Percentiles rank a stretch among this genome's conserved stretches.
These are phyloP conservation scores for Pharus latifolius DNA, from an alignment of 176 grass and related monocot species.

Conservation along the genomic window DNA sequence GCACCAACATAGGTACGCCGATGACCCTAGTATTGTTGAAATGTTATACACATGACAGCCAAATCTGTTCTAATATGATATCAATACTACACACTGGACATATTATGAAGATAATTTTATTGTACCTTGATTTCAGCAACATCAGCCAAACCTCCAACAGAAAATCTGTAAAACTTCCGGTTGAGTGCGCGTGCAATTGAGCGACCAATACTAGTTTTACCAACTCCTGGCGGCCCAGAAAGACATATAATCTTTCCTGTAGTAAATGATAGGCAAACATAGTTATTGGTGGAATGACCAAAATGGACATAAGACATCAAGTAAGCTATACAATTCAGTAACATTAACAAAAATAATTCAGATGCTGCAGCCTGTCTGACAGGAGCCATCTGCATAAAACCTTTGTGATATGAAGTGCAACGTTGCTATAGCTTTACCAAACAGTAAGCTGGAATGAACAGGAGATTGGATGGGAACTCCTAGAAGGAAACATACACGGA, in stretches of 20 bases:
- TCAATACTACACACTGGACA: conserved; percentile 1
- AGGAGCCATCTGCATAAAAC: neutral
- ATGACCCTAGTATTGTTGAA: conserved; percentile 68
- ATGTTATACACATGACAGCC: neutral
- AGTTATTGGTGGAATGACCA: conserved; percentile 10
- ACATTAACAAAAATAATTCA: neutral
- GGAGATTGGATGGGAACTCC: no score
- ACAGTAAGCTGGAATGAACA: neutral
- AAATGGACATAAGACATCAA: neutral
- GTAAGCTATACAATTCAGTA: neutral
- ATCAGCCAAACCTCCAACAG: conserved; percentile 98
- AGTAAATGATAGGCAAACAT: conserved; percentile 10
- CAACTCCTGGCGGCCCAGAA: conserved; percentile 97
- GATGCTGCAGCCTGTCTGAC: neutral
- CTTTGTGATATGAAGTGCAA: neutral
- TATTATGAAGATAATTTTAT: neutral
- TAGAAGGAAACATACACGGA: no score
- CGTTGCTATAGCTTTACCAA: neutral
- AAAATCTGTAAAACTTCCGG: conserved; percentile 93
- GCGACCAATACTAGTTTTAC: conserved; percentile 96
- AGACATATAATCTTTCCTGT: conserved; percentile 99
- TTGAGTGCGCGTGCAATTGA: conserved; percentile 96
- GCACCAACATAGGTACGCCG: conserved; percentile 94
- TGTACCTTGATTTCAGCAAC: conserved; percentile 97
- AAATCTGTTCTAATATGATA: neutral